These are phyloP conservation scores for Orbilia quercus DNA, from an alignment of 2,329 filamentous ascomycete genomes.

Conservation along the genomic window DNA sequence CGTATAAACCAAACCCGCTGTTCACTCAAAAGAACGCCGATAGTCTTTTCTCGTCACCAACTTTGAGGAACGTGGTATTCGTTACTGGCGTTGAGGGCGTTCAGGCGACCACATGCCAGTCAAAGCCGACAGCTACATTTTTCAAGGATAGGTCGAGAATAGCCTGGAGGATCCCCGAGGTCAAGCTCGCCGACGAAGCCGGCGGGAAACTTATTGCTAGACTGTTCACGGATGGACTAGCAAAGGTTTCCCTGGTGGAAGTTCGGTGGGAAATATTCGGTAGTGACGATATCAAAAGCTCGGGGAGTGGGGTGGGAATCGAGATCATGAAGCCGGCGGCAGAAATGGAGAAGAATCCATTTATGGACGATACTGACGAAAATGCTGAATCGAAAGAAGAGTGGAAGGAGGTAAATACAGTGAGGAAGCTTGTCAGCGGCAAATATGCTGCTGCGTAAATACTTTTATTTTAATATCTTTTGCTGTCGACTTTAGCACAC, in stretches of 20 bases:
- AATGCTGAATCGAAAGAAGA: constrained; percentile 61
- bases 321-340: constrained; percentile 66
- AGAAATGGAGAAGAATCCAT: constrained; percentile 72
- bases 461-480: constrained; percentile 57
- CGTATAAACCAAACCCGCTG: constrained; percentile 83
- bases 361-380: constrained; percentile 71
- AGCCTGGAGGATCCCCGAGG: constrained; percentile 82
- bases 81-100: constrained; percentile 77
- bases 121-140: constrained; percentile 82
- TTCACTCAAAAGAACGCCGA: constrained; percentile 65
- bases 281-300: constrained; percentile 64
- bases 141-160: constrained; percentile 79
- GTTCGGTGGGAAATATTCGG: constrained; percentile 79
- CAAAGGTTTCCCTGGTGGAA: constrained; percentile 80
- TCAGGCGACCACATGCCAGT: constrained; percentile 75
- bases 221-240: constrained; percentile 78
- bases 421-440: constrained; percentile 77
- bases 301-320: constrained; percentile 74
- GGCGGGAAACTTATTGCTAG: constrained; percentile 84
- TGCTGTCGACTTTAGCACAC: constrained; percentile 31
- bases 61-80: constrained; percentile 79
- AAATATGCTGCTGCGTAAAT: constrained; percentile 73
- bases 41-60: constrained; percentile 67
- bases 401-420: constrained; percentile 76
- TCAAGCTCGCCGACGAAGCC: constrained; percentile 72